Percentiles rank a stretch among this genome's conserved stretches.
Evolutionary conservation across 2,329 filamentous ascomycete species (phyloP).

Genomic region (Stemphylium lycopersici): DNA sequence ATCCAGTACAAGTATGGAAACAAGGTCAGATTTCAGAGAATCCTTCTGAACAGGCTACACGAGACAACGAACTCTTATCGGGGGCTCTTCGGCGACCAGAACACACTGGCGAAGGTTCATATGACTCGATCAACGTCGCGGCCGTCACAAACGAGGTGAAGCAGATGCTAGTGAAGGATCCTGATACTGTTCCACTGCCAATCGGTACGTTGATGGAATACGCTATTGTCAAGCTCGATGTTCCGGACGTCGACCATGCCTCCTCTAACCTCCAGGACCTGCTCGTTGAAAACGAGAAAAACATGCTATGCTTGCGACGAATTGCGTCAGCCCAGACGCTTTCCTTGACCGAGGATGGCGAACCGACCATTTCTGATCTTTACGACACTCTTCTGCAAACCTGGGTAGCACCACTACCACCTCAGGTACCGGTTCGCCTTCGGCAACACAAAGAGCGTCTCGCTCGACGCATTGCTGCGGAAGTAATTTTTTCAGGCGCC

Average conservation of each 20-base stretch:
- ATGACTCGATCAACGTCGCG: conserved; percentile 16
- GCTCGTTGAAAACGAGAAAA: conserved; percentile 8
- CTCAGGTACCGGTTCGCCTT: conserved; percentile 27
- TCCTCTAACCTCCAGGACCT: conserved; percentile 32
- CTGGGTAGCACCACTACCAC: conserved; percentile 41
- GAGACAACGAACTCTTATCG: conserved; percentile 22
- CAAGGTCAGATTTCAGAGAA: neutral
- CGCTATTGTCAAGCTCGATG: conserved; percentile 17
- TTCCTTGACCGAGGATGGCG: conserved; percentile 10
- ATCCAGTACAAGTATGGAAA: conserved; percentile 9
- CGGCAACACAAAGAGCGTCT: conserved; percentile 41
- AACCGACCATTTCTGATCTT: conserved; percentile 27
- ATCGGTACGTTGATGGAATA: conserved; percentile 35
- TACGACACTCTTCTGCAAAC: conserved; percentile 43
- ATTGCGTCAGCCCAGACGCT: conserved; percentile 28
- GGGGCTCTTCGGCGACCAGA: conserved; percentile 14
- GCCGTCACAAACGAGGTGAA: conserved; percentile 20
- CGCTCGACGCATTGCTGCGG: conserved; percentile 44
- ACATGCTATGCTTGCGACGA: conserved; percentile 4
- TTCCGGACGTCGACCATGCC: conserved; percentile 41
- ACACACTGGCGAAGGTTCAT: neutral
- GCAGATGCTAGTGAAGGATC: conserved; percentile 16
- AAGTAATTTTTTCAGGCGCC: conserved; percentile 46
- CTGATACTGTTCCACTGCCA: conserved; percentile 6
- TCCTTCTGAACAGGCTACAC: neutral